Evolutionary conservation across 2,329 filamentous ascomycete genomes (phyloP), one percentile per base, ranked within the genome.

Genomic region (Trichoderma asperellum): DNA sequence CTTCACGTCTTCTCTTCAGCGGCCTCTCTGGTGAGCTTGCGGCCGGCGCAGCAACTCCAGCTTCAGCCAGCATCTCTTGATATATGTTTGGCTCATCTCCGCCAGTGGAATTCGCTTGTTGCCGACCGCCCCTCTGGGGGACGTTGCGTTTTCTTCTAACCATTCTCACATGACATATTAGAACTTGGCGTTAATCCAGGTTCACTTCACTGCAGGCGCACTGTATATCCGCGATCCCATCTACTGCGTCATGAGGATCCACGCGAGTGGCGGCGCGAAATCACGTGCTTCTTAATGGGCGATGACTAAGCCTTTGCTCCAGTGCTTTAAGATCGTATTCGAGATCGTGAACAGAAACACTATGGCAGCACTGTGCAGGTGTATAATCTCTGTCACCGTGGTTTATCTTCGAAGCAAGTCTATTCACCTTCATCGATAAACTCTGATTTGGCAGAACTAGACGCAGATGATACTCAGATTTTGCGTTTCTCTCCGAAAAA

Each of bases 31-130:
- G 74, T 57, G 72, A 76, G 72, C 69, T 73, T 60, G 67, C 72
- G 32, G 72, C 68, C 32, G 68, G 71, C 29, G 71, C 68, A 53
- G 76, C 75, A 34, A 84, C 78, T n/a, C 83, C 81, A n/a, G 81
- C 84, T 71, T 86, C 84, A 14, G 76, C 76, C 40, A 86, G 79
- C 83, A 86, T 84, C 71, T 85, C 80, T 53, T 76, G 79, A 73
- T 86, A 86, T 40, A 86, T 79, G 34, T 81, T 77, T 27, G 80
- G 79, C 11, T 74, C 76, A n/a, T 72, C 74, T 21, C 73, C 70
- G 32, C 55, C 69, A 10, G 71, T 69, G 8, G 63, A 69, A 8
- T 67, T 70, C 52, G 62, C 72, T 43, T 55, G 65, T 24, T 70
- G 68, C 27, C 73, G 72, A 66, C 65, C 72, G 55, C 71, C 75